These are phyloP conservation scores for Ganoderma meredithae DNA, from an alignment of 1,284 basidiomycete genomes.

Conservation along the genomic window DNA sequence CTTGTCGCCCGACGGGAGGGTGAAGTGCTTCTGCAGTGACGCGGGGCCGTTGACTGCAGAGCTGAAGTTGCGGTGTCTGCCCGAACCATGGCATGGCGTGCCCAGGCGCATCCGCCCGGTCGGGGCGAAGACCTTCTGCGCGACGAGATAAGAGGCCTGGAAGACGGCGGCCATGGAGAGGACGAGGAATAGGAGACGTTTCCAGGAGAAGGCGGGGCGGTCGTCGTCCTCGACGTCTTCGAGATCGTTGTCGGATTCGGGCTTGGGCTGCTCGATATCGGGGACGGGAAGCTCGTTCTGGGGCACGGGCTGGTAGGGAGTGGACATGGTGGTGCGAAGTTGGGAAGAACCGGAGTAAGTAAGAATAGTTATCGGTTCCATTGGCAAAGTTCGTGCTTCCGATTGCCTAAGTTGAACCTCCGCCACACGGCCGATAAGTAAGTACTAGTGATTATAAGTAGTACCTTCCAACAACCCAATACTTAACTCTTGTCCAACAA, in stretches of 20 bases:
- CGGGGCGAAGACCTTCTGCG: constrained; percentile 20
- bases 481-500: neutral
- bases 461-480: too few species aligned
- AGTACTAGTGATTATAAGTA: too few species aligned
- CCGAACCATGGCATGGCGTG: constrained; percentile 25
- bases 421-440: neutral
- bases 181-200: constrained; percentile 34
- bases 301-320: constrained; percentile 24
- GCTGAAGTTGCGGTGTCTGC: constrained; percentile 31
- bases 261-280: constrained; percentile 19
- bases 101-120: constrained; percentile 18
- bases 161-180: constrained; percentile 35
- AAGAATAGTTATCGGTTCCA: constrained; percentile 4
- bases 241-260: neutral
- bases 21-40: constrained; percentile 56
- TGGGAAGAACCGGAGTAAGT: neutral
- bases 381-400: neutral
- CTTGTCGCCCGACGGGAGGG: constrained; percentile 64
- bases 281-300: constrained; percentile 15
- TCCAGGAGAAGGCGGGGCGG: constrained; percentile 21
- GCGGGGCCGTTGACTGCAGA: constrained; percentile 44
- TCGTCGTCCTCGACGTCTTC: constrained; percentile 3
- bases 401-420: constrained; percentile 6
- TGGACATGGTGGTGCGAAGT: constrained; percentile 20
- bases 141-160: constrained; percentile 34